Evolutionary conservation across 2,329 filamentous ascomycete genomes (phyloP).

Genomic region (Ploettnerulaceae sp.): DNA sequence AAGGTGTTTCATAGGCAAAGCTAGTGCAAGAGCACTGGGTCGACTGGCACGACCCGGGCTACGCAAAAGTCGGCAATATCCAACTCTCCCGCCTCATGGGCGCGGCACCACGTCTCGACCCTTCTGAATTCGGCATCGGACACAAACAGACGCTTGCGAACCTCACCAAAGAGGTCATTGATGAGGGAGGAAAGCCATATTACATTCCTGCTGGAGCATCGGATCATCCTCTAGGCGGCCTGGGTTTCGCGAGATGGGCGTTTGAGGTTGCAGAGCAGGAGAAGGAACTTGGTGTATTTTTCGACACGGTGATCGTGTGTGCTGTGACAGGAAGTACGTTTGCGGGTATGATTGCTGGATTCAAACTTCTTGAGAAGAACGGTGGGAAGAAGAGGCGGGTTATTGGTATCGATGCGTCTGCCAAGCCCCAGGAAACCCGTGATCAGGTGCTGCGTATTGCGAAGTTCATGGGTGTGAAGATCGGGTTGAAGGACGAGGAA

Average conservation of each 20-base stretch:
- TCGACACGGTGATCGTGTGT: conserved; percentile 64
- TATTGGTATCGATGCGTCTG: conserved; percentile 63
- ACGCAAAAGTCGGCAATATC: conserved; percentile 65
- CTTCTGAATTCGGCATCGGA: conserved; percentile 60
- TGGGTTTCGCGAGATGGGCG: conserved; percentile 68
- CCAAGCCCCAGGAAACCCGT: conserved; percentile 55
- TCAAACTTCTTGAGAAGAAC: conserved; percentile 55
- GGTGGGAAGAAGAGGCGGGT: conserved; percentile 47
- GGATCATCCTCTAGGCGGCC: conserved; percentile 63
- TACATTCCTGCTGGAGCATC: conserved; percentile 68
- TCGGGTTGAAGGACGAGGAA: conserved; percentile 55
- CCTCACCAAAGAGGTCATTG: conserved; percentile 49
- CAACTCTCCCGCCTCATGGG: conserved; percentile 65
- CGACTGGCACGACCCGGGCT: conserved; percentile 53
- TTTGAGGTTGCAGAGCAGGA: conserved; percentile 65
- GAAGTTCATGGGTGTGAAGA: conserved; percentile 55
- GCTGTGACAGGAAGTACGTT: conserved; percentile 67
- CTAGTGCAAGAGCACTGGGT: conserved; percentile 68
- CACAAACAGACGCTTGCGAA: conserved; percentile 57
- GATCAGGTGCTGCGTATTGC: conserved; percentile 65
- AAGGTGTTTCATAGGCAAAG: conserved; percentile 34
- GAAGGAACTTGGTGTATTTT: conserved; percentile 54
- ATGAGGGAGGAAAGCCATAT: conserved; percentile 56
- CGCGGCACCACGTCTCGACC: conserved; percentile 57
- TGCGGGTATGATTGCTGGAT: conserved; percentile 68